phyloP scores from a whole-genome alignment of 2,329 filamentous ascomycete species.

The Paramyrothecium sp. region DNA sequence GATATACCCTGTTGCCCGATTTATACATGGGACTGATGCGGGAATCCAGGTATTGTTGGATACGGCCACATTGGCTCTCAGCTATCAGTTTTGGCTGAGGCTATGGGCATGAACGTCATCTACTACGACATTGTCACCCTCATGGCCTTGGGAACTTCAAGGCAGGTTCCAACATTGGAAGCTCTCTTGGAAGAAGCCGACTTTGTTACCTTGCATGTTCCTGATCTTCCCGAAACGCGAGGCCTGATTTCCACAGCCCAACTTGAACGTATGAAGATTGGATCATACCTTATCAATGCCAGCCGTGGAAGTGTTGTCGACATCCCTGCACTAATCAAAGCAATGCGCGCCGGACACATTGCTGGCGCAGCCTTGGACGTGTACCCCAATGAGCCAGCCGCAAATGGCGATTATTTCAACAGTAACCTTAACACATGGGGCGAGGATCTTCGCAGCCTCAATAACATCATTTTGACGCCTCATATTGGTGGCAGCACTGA shows the following conservation, averaged over 20 bases:
- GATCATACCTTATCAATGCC: conserved; percentile 94
- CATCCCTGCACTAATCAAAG: conserved; percentile 86
- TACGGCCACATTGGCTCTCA: conserved; percentile 98
- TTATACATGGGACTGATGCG: neutral
- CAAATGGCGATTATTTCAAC: conserved; percentile 94
- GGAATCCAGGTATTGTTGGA: conserved; percentile 72
- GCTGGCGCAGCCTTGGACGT: conserved; percentile 96
- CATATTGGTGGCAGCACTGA: conserved; percentile 98
- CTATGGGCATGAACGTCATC: conserved; percentile 97
- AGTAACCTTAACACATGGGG: conserved; percentile 79
- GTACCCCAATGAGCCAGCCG: conserved; percentile 88
- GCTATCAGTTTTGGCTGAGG: conserved; percentile 89
- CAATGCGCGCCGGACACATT: conserved; percentile 81
- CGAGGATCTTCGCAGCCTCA: conserved; percentile 78
- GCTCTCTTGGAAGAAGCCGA: conserved; percentile 77
- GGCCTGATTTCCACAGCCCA: conserved; percentile 83
- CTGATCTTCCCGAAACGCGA: conserved; percentile 88
- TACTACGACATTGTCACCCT: conserved; percentile 95
- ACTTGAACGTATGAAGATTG: conserved; percentile 86
- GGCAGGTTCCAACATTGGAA: conserved; percentile 76
- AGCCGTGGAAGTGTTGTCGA: conserved; percentile 92
- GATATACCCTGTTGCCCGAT: conserved; percentile 1
- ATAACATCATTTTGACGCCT: conserved; percentile 92
- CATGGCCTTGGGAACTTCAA: conserved; percentile 88
- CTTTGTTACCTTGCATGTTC: conserved; percentile 93